Percentiles rank a stretch among this genome's conserved stretches.
phyloP scores from a whole-genome alignment of 2,329 filamentous ascomycete species.

The Phaeosphaeria sp. region DNA sequence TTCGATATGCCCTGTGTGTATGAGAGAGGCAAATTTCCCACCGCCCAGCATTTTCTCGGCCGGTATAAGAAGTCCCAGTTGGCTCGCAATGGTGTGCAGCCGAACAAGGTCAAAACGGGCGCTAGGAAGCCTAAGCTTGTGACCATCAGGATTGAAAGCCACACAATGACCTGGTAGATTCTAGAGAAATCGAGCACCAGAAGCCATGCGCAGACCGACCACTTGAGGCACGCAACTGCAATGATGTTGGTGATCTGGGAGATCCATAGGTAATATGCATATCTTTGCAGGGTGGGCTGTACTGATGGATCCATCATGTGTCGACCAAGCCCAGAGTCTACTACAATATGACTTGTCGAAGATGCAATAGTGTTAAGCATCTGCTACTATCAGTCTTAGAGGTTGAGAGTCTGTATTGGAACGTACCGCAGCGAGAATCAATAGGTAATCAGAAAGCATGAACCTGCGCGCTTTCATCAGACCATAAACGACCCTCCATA shows the following conservation, averaged over 20 bases:
- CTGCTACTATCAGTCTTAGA: constrained; percentile 16
- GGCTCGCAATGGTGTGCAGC: constrained; percentile 32
- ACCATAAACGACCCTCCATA: constrained; percentile 34
- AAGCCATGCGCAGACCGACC: constrained; percentile 39
- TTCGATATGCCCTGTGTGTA: constrained; percentile 31
- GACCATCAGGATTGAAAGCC: constrained; percentile 32
- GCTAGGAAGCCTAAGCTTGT: constrained; percentile 30
- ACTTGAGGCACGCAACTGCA: constrained; percentile 38
- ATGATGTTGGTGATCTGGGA: constrained; percentile 36
- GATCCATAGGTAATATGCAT: constrained; percentile 33
- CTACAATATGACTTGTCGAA: constrained; percentile 15
- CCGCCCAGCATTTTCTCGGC: constrained; percentile 25
- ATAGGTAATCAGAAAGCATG: constrained; percentile 32
- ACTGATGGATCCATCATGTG: constrained; percentile 33
- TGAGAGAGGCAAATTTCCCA: constrained; percentile 11
- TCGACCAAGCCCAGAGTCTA: constrained; percentile 28
- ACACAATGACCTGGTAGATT: constrained; percentile 28
- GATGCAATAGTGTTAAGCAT: constrained; percentile 24
- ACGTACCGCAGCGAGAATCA: constrained; percentile 36
- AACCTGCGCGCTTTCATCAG: constrained; percentile 25
- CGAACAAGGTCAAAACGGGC: constrained; percentile 26
- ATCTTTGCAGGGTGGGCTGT: constrained; percentile 19
- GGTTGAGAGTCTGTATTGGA: not conserved
- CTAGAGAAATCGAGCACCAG: constrained; percentile 31
- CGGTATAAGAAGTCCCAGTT: constrained; percentile 32